Evolutionary conservation across 305 asterid genomes (phyloP).

Genomic region (Ilex paraguariensis): DNA sequence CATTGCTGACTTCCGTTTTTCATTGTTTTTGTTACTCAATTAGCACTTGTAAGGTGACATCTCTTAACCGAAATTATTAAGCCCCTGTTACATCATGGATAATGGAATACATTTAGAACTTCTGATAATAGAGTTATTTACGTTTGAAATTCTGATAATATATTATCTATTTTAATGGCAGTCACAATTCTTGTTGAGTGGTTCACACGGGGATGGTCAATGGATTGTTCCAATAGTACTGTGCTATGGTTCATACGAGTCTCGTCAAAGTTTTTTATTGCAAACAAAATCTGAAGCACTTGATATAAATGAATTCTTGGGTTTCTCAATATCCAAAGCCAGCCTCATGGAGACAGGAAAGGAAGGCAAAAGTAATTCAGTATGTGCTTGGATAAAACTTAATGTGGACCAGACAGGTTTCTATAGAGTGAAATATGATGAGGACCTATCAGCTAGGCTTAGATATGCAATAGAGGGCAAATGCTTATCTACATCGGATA

Average conservation of each 20-base stretch:
- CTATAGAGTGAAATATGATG: constrained; percentile 88
- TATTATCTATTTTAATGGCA: constrained; percentile 35
- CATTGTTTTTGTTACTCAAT: constrained; percentile 3
- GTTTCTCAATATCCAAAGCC: constrained; percentile 38
- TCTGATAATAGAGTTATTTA: constrained; percentile 6
- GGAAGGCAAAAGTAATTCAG: neutral
- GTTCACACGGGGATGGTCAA: constrained; percentile 85
- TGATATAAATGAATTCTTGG: constrained; percentile 55
- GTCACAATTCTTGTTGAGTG: constrained; percentile 80
- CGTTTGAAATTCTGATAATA: neutral
- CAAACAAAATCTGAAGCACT: constrained; percentile 56
- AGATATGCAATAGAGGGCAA: constrained; percentile 79
- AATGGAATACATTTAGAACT: constrained; percentile 7
- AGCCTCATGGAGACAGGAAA: neutral
- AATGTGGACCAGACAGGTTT: constrained; percentile 88
- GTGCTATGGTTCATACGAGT: constrained; percentile 69
- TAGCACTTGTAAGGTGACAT: neutral
- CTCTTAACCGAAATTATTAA: constrained; percentile 1
- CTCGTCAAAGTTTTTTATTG: constrained; percentile 72
- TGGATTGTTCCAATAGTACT: constrained; percentile 94
- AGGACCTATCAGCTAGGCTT: constrained; percentile 73
- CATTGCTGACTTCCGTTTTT: constrained; percentile 7
- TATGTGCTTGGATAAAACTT: constrained; percentile 65
- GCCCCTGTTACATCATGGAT: neutral
- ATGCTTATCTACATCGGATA: constrained; percentile 67